Evolutionary conservation across 2,329 filamentous ascomycete species (phyloP), one percentile per base, ranked within the genome.

Genomic region (Xylariomycetidae sp.): DNA sequence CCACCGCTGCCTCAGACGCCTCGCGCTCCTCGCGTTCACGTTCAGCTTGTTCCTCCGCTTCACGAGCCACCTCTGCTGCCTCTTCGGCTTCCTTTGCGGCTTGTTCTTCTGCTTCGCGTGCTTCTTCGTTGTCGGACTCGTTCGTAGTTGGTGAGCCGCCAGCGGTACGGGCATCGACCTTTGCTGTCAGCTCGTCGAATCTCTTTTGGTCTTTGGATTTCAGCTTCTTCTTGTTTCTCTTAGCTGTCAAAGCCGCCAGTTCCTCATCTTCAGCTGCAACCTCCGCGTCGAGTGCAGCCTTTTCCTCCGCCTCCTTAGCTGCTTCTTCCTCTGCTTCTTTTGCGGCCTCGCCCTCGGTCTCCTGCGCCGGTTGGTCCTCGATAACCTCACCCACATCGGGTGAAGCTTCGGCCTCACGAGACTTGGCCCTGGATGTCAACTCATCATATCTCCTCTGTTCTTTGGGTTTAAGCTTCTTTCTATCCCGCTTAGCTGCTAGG

Each of bases 181-280:
- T 60, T 23, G 55, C 54, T 8, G 52, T 58, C 6, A 69, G 47
- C 6, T 47, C 44, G 20, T 61, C 55, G 17, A 63, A 55, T 38
- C 64, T 68, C 38, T 71, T 65, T 31, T 68, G 54, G 19, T 68
- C 67, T 36, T 60, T 68, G 41, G 63, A 70, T 2, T 47, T 51
- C 10, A 68, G 45, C 2, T 59, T 59, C 44, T 70, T 73, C 48
- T 72, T 75, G 16, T 60, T 57, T 26, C 64, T 65, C 14, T 27
- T 12, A 3, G 41, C 43, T 23, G 43, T 48, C 4, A 70, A 53
- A 4, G 52, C 48, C 10, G 53, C 59, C 10, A 68, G 51, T 37
- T 69, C 60, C 27, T 39, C 20, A 15, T 40, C 25, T 16, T 46
- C 41, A 6, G 25, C 26, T 9, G 23, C 39, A 12, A 32, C 23